These are phyloP conservation scores for Capronia coronata DNA, from an alignment of 2,329 filamentous ascomycete genomes.

Conservation along the genomic window DNA sequence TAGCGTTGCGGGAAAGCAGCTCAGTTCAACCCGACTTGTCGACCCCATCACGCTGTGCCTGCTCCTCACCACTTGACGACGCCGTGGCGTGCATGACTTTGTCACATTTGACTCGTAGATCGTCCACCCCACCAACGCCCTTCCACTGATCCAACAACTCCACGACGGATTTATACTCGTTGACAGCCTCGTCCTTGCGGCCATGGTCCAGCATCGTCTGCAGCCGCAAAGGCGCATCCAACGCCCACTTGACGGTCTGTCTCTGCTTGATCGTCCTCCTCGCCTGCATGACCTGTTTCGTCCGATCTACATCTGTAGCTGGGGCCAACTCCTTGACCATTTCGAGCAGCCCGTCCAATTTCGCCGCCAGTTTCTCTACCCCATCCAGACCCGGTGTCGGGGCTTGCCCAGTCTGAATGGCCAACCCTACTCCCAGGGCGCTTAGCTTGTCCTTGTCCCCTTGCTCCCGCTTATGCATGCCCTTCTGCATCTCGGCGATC, in stretches of 20 bases:
- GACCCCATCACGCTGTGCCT: neutral
- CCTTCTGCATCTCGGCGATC: conserved; percentile 62
- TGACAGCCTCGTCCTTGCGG: conserved; percentile 36
- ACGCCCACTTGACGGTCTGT: conserved; percentile 42
- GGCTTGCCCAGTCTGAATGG: conserved; percentile 3
- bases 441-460: conserved; percentile 36
- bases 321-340: conserved; percentile 44
- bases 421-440: neutral
- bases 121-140: conserved; percentile 39
- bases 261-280: conserved; percentile 31
- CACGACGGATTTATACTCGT: conserved; percentile 40
- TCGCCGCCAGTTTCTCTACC: conserved; percentile 23
- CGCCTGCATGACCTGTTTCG: conserved; percentile 30
- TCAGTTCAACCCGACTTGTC: neutral
- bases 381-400: conserved; percentile 16
- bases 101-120: conserved; percentile 36
- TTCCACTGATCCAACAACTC: conserved; percentile 39
- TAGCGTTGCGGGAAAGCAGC: neutral
- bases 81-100: neutral
- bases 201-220: conserved; percentile 35
- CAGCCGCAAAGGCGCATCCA: conserved; percentile 38
- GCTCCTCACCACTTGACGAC: neutral
- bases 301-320: conserved; percentile 33
- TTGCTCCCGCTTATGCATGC: conserved; percentile 43
- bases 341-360: conserved; percentile 37